Evolutionary conservation across 148 eudicot species (phyloP), one percentile per base, ranked within the genome.

Genomic region (Vaccinium corymbosum): DNA sequence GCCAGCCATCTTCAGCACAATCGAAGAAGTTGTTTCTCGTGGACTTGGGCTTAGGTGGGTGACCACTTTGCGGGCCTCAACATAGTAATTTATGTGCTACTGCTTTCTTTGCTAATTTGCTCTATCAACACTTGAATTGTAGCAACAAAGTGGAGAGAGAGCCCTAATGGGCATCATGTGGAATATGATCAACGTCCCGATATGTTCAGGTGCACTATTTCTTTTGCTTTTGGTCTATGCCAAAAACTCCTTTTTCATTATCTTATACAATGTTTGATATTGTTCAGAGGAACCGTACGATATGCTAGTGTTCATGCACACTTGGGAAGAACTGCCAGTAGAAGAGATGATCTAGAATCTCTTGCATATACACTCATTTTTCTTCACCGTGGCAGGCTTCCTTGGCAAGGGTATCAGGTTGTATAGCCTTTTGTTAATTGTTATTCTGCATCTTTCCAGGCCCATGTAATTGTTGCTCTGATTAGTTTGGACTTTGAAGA

Each of bases 221-320:
- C 48, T 85, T 55, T 61, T 83, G 46, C 20, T 82, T 78, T 74
- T 59, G 56, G 70, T n/a, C 32, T 80, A 35, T 74, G 66, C 57
- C 20, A 8, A 27, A 22, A 4, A 1, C 11, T 82, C 55, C 57
- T 12, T 32, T 66, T 64, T 38, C 19, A 38, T 84, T 48, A 50
- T 76, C 46, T 77, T 78, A 72, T 16, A 3, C 38, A 46, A 82
- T 2, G 20, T 81, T 35, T 56, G 4, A 48, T 7, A 35, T 66
- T 79, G 56, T 49, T 56, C 86, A 93, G 97, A 86, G 98, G 97
- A 84, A 95, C 98, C 2, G 95, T 95, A 71, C 92, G 98, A 75
- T 95, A 95, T 90, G 98, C 98, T 70, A 95, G 98, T 90, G 98
- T 83, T 71, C 98, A 95, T 91, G 98, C 98, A 70, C 98, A 95